Base-by-base conservation (phyloP, 768 basidiomycete genomes). In the Rhizopogon vinicolor region DNA sequence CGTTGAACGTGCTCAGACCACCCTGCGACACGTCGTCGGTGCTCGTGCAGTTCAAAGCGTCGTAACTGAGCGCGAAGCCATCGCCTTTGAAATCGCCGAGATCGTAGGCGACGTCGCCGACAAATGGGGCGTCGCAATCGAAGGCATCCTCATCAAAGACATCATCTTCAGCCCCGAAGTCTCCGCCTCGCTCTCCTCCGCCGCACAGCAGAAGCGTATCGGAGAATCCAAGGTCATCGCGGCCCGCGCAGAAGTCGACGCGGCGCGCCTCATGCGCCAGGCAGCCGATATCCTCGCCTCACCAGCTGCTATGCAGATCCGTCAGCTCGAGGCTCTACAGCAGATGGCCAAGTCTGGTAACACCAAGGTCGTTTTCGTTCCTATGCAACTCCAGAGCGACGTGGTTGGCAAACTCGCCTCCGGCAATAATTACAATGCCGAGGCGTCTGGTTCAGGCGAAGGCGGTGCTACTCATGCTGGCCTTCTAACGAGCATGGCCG, bases 171-270 rank as follows among this genome's bases (percentile, higher is more conserved):
- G 87, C 52, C 58, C 88, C 46, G 96, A 98, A 56, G 84, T 99
- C 16, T 86, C 93, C 51, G 87, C 92, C 8, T 92, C 91, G 16
- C 80, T 99, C 48, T 96, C 93, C 12, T 91, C 89, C 60, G 96
- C 96, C 39, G 96, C 96, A 18, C 95, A 97, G 67, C 93, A 96
- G 74, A 97, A 97, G 82, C 84, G 96, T 58, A 86, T 98, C 56
- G 96, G 94, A 72, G 96, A 98, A 75, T 86, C 86, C 65, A 98
- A 98, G 74, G 91, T 96, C 68, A 96, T 97, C 63, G 92, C 93
- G 52, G 94, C 93, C 1, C 85, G 93, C 56, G 96, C 95, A 13
- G 95, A 97, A 75, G 95, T 98, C 61, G 95, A 97, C 69, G 79
- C 93, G 37, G 93, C 94, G 28, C 83, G 92, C 63, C 83, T 98